Evolutionary conservation across 805 yeast species (phyloP).

Genomic region (Huiozyma sinensis): DNA sequence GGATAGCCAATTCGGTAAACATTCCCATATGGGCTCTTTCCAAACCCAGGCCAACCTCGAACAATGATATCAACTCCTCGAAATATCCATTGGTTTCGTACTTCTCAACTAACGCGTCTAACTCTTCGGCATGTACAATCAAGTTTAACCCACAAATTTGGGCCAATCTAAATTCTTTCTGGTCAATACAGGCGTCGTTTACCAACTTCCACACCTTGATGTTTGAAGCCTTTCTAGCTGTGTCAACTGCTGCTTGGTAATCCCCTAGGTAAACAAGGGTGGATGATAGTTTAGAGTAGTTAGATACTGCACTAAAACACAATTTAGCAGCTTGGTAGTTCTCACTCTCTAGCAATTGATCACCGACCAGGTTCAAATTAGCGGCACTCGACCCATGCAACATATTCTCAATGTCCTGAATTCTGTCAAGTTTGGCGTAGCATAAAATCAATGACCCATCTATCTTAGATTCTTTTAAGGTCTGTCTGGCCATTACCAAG

Average conservation of each 20-base stretch:
- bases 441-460: slow-evolving; percentile 88
- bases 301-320: slow-evolving; percentile 74
- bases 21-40: slow-evolving; percentile 99
- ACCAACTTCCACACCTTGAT: slow-evolving; percentile 95
- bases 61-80: slow-evolving; percentile 79
- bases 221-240: slow-evolving; percentile 96
- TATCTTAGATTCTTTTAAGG: slow-evolving; percentile 80
- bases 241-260: slow-evolving; percentile 94
- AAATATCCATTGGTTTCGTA: slow-evolving; percentile 89
- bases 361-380: slow-evolving; percentile 85
- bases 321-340: slow-evolving; percentile 90
- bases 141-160: slow-evolving; percentile 97
- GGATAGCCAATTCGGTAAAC: slow-evolving; percentile 91
- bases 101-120: slow-evolving; percentile 75
- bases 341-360: slow-evolving; percentile 66
- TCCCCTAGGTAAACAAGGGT: slow-evolving; percentile 86
- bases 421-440: slow-evolving; percentile 67
- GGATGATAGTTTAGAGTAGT: slow-evolving; percentile 94
- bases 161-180: slow-evolving; percentile 90
- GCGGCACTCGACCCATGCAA: slow-evolving; percentile 87
- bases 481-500: slow-evolving; percentile 83
- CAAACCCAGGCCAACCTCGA: slow-evolving; percentile 90
- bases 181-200: slow-evolving; percentile 89
- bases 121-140: slow-evolving; percentile 95
- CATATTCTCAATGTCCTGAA: slow-evolving; percentile 74